Base-by-base conservation (phyloP, 106 monocot species). In the Apostasia shenzhenica region DNA sequence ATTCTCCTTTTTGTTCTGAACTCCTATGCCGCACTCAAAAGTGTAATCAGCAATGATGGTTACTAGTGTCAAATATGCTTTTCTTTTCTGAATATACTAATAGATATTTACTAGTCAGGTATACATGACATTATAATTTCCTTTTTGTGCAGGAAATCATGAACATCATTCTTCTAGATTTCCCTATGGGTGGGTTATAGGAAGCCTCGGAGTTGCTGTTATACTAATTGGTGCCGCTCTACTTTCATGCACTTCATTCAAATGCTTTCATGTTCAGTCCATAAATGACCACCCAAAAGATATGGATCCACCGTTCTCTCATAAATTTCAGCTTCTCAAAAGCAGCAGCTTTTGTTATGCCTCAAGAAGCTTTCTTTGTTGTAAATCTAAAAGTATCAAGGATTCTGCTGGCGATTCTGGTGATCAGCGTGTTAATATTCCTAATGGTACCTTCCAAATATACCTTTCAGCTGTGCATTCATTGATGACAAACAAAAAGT, bases 101-200 rank as follows among this genome's bases (percentile, higher is more conserved):
- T 50, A 4, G 8, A 50, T 50, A 50, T 8, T 4, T 50, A 50
- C 6, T 8, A 50, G 6, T 50, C 50, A 50, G 6, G 8, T 50
- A 5, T 50, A 50, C 50, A 50, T 50, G 50, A 50, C 50, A 4
- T 5, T 50, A 5, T 50, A 4, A 50, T 50, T 5, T 50, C 57
- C 52, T 59, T 55, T 76, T 70, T 63, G 67, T 82, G 41, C 88
- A 91, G 88, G 69, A 38, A 78, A 65, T 10, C 54, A 55, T 66
- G 70, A 76, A 37, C 73, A 77, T 63, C 81, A 77, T 76, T 62
- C 82, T 60, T 55, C 74, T 41, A 89, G 73, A 57, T 85, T 87
- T 39, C 83, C 92, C 10, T 87, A 79, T 76, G 77, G 76, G 74
- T 99, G 97, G 97, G 81, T 89, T 70, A 62, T 99, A 45, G 92